Base-by-base conservation (phyloP, 805 yeast species). In the Starmerella stigmatis region DNA sequence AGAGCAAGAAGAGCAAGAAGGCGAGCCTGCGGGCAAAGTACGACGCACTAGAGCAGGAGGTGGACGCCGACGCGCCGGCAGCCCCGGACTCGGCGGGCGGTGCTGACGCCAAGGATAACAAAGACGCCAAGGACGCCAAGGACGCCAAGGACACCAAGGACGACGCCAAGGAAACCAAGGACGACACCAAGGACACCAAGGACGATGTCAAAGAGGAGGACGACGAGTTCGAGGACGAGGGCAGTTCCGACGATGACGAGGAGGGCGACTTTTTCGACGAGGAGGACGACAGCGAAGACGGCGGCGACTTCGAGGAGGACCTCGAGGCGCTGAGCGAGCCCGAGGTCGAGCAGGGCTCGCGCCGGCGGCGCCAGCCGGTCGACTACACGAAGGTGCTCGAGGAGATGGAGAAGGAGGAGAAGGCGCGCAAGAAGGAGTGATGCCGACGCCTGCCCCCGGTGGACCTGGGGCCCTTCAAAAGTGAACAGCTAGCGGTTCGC, bases 341-440 rank as follows among this genome's bases (percentile, higher is more conserved):
- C 31, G 88, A 86, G 64, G 86, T 86, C 60, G 86, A 86, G 53
- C 72, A 81, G n/a, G 64, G 64, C 15, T 66, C 94, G 65, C 82
- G 96, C 69, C 86, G 96, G 7, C 75, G 96, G 55, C 94, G 96
- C 13, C 81, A 79, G 59, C 81, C 80, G 16, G 81, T 88, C 55
- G 96, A 86, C 64, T 86, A 81, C 63, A 70, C 76, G 46, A 80
- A 83, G 64, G 86, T 94, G 13, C 83, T 86, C 17, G 81, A 76
- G 54, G 75, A 82, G 59, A 64, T 84, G 56, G 77, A 74, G 43
- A 66, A 65, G 41, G 79, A 75, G 47, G 68, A 67, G 32, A 23
- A 28, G 37, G 42, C 16, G 16, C 19, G 26, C 15, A 26, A 27
- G 17, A 30, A 38, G 29, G 17, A 26, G 35, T 21, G 10, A 39